A percentile compares a stretch with the other conserved stretches of the same genome.
Evolutionary conservation across 441 rosid genomes (phyloP).

Genomic region (Raphanus hybrid): DNA sequence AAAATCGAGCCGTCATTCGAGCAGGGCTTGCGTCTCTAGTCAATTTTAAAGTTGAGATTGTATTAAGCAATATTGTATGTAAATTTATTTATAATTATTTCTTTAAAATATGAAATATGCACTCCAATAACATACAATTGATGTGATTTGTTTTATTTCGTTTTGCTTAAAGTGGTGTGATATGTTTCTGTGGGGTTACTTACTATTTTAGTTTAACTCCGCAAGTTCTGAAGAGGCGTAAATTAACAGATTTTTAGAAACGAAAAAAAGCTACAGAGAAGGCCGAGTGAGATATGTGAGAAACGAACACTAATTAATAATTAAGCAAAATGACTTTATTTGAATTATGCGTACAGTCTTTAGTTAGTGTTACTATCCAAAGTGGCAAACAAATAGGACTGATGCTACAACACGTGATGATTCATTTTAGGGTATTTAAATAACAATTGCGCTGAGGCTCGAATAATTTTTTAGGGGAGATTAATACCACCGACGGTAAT

Average conservation of each 20-base stretch:
- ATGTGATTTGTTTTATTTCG: no score
- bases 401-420: slow-evolving; percentile 11
- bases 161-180: not conserved
- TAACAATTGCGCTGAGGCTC: not conserved
- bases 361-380: not conserved
- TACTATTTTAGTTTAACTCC: not conserved
- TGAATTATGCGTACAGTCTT: not conserved
- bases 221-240: slow-evolving; percentile 17
- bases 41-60: not conserved
- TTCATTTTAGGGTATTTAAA: not conserved
- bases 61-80: not conserved
- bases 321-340: not conserved
- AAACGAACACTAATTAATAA: not conserved
- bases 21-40: not conserved
- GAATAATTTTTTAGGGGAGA: not conserved
- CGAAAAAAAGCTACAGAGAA: not conserved
- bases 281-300: not conserved
- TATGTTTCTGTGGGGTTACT: not conserved
- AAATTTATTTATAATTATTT: not conserved
- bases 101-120: not conserved
- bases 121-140: not conserved
- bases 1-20: not conserved
- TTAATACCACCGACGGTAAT: not conserved
- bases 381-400: slow-evolving; percentile 39
- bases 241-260: not conserved